phyloP scores from a whole-genome alignment of 2,329 filamentous ascomycete species.

The Hypoxylon sp. region DNA sequence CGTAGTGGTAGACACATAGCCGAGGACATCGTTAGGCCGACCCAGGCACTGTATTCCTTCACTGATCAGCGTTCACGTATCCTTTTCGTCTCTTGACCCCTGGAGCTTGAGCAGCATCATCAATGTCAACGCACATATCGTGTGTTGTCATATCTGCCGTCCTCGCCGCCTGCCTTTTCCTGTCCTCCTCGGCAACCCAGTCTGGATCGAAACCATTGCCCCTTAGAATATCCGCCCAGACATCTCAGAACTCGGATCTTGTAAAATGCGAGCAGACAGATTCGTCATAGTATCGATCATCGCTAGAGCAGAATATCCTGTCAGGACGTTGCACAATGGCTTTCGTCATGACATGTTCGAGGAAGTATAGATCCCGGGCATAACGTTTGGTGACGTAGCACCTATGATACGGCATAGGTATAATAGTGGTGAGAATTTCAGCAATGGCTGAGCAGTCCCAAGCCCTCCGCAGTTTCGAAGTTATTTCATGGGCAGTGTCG shows the following conservation, averaged over 20 bases:
- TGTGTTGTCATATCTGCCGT: conserved; percentile 24
- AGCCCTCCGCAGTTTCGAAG: not conserved
- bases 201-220: conserved; percentile 17
- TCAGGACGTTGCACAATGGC: conserved; percentile 5
- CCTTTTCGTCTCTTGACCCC: conserved; percentile 9
- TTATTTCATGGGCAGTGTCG: not conserved
- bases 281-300: not conserved
- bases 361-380: not conserved
- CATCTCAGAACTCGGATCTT: not conserved
- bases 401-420: not conserved
- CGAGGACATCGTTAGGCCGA: not conserved
- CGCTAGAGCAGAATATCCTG: conserved; percentile 8
- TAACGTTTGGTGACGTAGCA: not conserved
- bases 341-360: conserved; percentile 8
- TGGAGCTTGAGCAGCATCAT: conserved; percentile 5
- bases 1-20: not conserved
- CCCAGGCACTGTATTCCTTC: not conserved
- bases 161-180: conserved; percentile 10
- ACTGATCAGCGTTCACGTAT: not conserved
- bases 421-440: not conserved
- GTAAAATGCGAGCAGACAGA: not conserved
- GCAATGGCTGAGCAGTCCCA: not conserved
- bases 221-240: conserved; percentile 19
- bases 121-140: conserved; percentile 6
- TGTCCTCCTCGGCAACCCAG: conserved; percentile 18